Conservation (phyloP, 2,329 filamentous ascomycete species). For the Colletotrichum tanaceti region DNA sequence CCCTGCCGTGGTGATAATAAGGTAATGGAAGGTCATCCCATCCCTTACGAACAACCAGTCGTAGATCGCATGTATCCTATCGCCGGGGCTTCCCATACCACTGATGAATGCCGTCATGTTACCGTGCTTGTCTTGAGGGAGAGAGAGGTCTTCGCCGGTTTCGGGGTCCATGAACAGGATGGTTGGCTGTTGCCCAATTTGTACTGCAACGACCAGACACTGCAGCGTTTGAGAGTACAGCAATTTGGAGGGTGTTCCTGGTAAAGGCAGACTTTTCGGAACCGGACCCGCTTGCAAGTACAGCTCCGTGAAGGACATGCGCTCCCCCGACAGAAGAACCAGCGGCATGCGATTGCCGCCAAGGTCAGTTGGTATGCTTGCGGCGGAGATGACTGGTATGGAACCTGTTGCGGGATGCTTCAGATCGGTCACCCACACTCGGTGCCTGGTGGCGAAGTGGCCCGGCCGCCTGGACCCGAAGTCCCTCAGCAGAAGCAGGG, state of each 20-base stretch:
- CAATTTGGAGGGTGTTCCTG: slow-evolving; percentile 62
- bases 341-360: slow-evolving; percentile 56
- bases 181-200: slow-evolving; percentile 56
- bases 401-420: slow-evolving; percentile 58
- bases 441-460: slow-evolving; percentile 55
- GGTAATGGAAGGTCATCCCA: slow-evolving; percentile 69
- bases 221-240: slow-evolving; percentile 66
- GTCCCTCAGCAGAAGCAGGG: slow-evolving; percentile 57
- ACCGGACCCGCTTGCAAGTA: slow-evolving; percentile 59
- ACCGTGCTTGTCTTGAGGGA: slow-evolving; percentile 56
- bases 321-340: slow-evolving; percentile 62
- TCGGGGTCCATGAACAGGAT: slow-evolving; percentile 68
- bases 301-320: slow-evolving; percentile 66
- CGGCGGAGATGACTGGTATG: slow-evolving; percentile 61
- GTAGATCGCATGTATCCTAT: slow-evolving; percentile 69
- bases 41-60: slow-evolving; percentile 73
- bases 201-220: slow-evolving; percentile 65
- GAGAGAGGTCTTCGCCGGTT: slow-evolving; percentile 64
- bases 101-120: slow-evolving; percentile 61
- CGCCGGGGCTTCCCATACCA: slow-evolving; percentile 66
- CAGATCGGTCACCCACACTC: slow-evolving; percentile 65
- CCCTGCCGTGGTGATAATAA: slow-evolving; percentile 68
- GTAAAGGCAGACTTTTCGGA: slow-evolving; percentile 60
- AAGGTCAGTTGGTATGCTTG: slow-evolving; percentile 56
- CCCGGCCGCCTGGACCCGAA: slow-evolving; percentile 46